These are phyloP conservation scores for Nannizzia gypsea DNA, from an alignment of 2,329 filamentous ascomycete species.

Conservation along the genomic window DNA sequence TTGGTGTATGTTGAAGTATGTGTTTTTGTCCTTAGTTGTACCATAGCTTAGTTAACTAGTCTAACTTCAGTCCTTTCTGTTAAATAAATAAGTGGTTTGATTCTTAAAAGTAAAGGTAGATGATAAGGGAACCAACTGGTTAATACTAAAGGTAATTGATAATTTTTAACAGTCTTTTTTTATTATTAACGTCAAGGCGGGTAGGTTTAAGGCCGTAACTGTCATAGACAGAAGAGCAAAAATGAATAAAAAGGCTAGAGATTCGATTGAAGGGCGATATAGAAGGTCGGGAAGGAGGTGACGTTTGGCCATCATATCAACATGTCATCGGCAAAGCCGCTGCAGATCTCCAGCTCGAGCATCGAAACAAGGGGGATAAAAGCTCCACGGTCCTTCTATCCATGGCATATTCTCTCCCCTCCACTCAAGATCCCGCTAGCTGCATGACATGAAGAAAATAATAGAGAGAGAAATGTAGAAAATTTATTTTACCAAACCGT, in stretches of 20 bases:
- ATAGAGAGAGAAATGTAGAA: constrained; percentile 1
- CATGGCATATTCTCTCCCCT: background rate
- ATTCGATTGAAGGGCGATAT: background rate
- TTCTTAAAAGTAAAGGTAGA: background rate
- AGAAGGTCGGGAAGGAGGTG: background rate
- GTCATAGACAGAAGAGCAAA: background rate
- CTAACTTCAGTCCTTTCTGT: too few relatives aligned
- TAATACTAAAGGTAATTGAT: background rate
- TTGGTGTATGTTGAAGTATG: background rate
- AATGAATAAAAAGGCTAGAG: background rate
- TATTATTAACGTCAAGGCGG: background rate
- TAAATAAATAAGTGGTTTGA: background rate
- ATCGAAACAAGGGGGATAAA: background rate
- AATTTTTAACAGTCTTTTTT: background rate
- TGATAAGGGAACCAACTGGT: background rate
- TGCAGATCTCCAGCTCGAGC: background rate
- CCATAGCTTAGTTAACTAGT: background rate
- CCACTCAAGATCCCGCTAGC: background rate
- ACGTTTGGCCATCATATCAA: background rate
- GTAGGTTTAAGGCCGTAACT: background rate
- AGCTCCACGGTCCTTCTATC: background rate
- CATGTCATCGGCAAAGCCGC: background rate
- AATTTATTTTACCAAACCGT: constrained; percentile 3
- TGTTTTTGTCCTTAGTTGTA: background rate
- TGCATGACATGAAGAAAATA: constrained; percentile 1